Evolutionary conservation across 208 protist genomes (phyloP).

Genomic region (Leishmania amazonensis): DNA sequence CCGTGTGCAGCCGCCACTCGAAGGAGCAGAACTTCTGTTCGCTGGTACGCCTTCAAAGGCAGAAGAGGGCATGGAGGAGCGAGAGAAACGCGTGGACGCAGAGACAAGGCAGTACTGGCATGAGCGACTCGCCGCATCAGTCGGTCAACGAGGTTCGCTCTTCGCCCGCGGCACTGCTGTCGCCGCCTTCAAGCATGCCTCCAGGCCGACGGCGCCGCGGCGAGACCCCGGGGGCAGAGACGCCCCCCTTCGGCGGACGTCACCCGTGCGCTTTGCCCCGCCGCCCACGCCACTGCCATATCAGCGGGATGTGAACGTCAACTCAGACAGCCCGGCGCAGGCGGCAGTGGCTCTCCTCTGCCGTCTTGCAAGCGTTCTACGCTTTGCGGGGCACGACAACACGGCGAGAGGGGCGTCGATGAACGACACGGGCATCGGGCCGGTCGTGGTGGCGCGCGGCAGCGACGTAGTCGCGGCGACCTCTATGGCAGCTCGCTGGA

Average conservation of each 20-base stretch:
- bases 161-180: not conserved
- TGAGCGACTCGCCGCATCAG: slow-evolving; percentile 12
- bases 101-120: slow-evolving; percentile 14
- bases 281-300: not conserved
- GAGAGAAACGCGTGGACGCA: not conserved
- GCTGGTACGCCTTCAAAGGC: not conserved
- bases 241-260: not conserved
- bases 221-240: not conserved
- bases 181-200: not conserved
- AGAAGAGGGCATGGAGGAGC: not conserved
- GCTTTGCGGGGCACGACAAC: not conserved
- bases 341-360: slow-evolving; percentile 19
- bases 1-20: slow-evolving; percentile 18
- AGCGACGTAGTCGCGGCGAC: not conserved
- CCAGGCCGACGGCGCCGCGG: not conserved
- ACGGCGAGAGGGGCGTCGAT: not conserved
- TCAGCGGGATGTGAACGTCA: not conserved
- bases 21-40: slow-evolving; percentile 14
- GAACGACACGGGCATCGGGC: not conserved
- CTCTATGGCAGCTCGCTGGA: not conserved
- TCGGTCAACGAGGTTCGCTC: not conserved
- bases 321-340: not conserved
- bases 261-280: not conserved
- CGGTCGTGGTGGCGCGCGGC: no score
- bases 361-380: slow-evolving; percentile 20